These are phyloP conservation scores for Flagelloscypha sp. DNA, from an alignment of 768 basidiomycete species.

Conservation along the genomic window DNA sequence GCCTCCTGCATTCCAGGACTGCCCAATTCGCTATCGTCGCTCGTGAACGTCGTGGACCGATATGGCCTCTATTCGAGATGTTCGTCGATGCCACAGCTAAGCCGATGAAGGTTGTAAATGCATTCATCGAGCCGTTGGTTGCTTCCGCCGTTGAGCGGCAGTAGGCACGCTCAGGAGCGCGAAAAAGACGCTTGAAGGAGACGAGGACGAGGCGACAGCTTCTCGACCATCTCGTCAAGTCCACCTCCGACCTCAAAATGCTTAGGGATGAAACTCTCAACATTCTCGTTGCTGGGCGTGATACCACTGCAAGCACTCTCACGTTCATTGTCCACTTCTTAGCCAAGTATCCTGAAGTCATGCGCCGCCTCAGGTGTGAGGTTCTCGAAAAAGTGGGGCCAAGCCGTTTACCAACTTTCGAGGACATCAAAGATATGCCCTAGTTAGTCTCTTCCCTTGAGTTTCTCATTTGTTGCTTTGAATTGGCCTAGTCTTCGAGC, in stretches of 20 bases:
- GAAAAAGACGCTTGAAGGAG: conserved; percentile 18
- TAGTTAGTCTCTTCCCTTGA: too few relatives aligned
- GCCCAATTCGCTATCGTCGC: conserved; percentile 36
- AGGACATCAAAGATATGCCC: conserved; percentile 54
- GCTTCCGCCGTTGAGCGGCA: conserved; percentile 38
- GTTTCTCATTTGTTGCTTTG: neutral
- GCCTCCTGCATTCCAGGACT: conserved; percentile 38
- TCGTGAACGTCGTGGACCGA: conserved; percentile 36
- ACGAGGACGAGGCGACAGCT: conserved; percentile 26
- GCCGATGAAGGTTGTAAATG: conserved; percentile 46
- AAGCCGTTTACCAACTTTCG: conserved; percentile 39
- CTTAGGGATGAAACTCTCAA: conserved; percentile 7
- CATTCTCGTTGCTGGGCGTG: too few relatives aligned
- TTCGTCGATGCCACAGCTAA: conserved; percentile 34
- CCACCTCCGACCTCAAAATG: neutral
- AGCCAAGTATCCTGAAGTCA: conserved; percentile 41
- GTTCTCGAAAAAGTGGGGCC: conserved; percentile 44
- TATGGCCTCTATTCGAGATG: conserved; percentile 50
- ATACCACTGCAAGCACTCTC: conserved; percentile 24
- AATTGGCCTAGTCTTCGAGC: neutral
- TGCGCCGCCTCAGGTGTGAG: conserved; percentile 44
- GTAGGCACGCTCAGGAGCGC: conserved; percentile 15
- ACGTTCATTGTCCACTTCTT: conserved; percentile 36
- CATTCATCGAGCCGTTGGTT: conserved; percentile 46
- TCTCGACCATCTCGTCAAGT: neutral